A percentile compares a stretch with the other conserved stretches of the same genome.
phyloP scores from a whole-genome alignment of 1,284 basidiomycete genomes.

The Abortiporus biennis region DNA sequence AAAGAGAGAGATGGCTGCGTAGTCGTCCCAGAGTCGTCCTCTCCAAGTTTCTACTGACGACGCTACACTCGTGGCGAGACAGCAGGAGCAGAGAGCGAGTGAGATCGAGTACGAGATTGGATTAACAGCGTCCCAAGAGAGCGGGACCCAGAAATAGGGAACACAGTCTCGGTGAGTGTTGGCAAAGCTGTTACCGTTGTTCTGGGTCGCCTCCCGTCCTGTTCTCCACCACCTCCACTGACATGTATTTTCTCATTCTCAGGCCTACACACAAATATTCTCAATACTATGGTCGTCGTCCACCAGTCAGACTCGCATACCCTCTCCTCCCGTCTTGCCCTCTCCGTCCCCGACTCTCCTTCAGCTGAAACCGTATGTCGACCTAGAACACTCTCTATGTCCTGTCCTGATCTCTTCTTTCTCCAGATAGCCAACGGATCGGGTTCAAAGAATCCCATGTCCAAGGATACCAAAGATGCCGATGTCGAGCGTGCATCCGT shows the following conservation, averaged over 20 bases:
- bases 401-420: background rate
- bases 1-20: no score
- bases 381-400: no score
- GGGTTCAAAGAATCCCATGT: conserved; percentile 19
- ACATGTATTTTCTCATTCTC: conserved; percentile 1
- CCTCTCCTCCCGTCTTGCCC: conserved; percentile 12
- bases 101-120: no score
- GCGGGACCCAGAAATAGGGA: conserved; percentile 18
- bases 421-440: conserved; percentile 19
- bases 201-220: no score
- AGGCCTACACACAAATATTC: background rate
- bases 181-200: no score
- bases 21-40: no score
- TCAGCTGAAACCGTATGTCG: background rate
- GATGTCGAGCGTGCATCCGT: conserved; percentile 4
- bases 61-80: no score
- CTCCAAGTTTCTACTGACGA: no score
- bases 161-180: no score
- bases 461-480: conserved; percentile 18
- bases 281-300: conserved; percentile 13
- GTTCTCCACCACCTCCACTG: no score
- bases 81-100: no score
- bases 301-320: conserved; percentile 12
- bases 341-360: conserved; percentile 3
- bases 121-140: no score